phyloP scores from a whole-genome alignment of 2,329 filamentous ascomycete species.

The Fusarium pseudograminearum region DNA sequence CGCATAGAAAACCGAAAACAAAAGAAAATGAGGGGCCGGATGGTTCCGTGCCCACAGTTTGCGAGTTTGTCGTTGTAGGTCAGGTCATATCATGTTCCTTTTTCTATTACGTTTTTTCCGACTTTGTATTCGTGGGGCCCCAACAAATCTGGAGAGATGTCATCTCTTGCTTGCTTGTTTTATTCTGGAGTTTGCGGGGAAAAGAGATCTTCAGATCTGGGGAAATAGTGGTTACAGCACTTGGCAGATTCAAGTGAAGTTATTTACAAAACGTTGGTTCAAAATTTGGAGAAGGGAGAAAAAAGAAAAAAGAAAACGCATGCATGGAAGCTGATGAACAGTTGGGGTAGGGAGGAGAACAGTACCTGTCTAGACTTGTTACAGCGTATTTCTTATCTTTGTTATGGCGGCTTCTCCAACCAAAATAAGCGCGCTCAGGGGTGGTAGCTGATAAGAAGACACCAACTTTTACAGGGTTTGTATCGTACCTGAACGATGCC shows the following conservation, averaged over 20 bases:
- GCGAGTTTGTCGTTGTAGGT: constrained; percentile 5
- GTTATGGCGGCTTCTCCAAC: constrained; percentile 29
- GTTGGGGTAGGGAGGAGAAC: constrained; percentile 26
- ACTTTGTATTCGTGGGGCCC: constrained; percentile 43
- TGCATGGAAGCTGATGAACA: not conserved
- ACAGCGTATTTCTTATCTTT: constrained; percentile 30
- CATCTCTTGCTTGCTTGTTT: constrained; percentile 10
- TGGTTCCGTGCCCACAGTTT: constrained; percentile 29
- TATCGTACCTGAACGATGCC: constrained; percentile 5
- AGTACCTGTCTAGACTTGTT: constrained; percentile 9
- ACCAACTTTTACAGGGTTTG: constrained; percentile 10
- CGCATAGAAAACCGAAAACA: not conserved
- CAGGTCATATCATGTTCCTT: constrained; percentile 11
- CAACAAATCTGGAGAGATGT: constrained; percentile 31
- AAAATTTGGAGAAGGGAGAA: constrained; percentile 38
- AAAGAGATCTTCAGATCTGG: constrained; percentile 30
- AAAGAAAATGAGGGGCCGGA: constrained; percentile 18
- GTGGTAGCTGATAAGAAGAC: constrained; percentile 26
- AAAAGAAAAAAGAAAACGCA: not conserved
- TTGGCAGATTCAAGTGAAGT: constrained; percentile 10
- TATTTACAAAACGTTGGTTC: constrained; percentile 19
- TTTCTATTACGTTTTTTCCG: constrained; percentile 47
- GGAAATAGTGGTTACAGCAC: not conserved
- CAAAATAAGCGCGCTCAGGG: constrained; percentile 30
- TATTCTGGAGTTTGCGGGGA: constrained; percentile 41